Percentiles rank a stretch among this genome's conserved stretches.
These are phyloP conservation scores for Aphanomyces stellatus DNA, from an alignment of 352 stramenopile species.

Conservation along the genomic window DNA sequence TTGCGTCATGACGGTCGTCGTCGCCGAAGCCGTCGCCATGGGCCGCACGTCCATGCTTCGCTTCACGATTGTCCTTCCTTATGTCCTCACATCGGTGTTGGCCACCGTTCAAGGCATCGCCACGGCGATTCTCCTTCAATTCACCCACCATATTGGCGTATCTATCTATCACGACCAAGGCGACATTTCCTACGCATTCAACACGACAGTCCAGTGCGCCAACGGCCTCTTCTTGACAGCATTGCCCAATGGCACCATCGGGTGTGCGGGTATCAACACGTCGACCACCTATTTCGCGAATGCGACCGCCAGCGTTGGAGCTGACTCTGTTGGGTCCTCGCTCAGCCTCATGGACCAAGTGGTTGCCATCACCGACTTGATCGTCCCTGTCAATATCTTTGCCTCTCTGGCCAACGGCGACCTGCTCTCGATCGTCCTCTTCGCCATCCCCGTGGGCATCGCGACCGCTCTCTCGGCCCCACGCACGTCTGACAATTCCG, in stretches of 20 bases:
- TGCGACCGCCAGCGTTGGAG: too few species aligned
- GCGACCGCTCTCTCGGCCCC: slow-evolving; percentile 23
- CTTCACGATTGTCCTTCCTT: slow-evolving; percentile 34
- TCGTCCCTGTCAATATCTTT: slow-evolving; percentile 52
- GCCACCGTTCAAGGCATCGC: slow-evolving; percentile 36
- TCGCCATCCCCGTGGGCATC: slow-evolving; percentile 49
- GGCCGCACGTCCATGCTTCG: slow-evolving; percentile 60
- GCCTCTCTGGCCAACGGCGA: slow-evolving; percentile 38
- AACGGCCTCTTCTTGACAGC: too few species aligned
- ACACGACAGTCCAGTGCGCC: slow-evolving; percentile 32
- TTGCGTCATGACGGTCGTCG: slow-evolving; percentile 59
- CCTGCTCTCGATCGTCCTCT: slow-evolving; percentile 53
- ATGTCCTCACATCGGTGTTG: slow-evolving; percentile 35
- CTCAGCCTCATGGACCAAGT: slow-evolving; percentile 44
- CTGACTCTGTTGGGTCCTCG: too few species aligned
- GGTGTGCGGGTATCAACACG: too few species aligned
- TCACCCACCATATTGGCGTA: slow-evolving; percentile 24
- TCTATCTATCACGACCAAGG: slow-evolving; percentile 16
- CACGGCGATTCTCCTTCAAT: slow-evolving; percentile 36
- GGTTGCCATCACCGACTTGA: slow-evolving; percentile 39
- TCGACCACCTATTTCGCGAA: too few species aligned
- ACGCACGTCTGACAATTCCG: background rate
- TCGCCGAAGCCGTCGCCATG: slow-evolving; percentile 67
- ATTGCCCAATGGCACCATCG: too few species aligned
- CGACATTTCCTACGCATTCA: background rate